phyloP scores from a whole-genome alignment of 2,329 filamentous ascomycete genomes.

The Pestalotiopsis sp. region DNA sequence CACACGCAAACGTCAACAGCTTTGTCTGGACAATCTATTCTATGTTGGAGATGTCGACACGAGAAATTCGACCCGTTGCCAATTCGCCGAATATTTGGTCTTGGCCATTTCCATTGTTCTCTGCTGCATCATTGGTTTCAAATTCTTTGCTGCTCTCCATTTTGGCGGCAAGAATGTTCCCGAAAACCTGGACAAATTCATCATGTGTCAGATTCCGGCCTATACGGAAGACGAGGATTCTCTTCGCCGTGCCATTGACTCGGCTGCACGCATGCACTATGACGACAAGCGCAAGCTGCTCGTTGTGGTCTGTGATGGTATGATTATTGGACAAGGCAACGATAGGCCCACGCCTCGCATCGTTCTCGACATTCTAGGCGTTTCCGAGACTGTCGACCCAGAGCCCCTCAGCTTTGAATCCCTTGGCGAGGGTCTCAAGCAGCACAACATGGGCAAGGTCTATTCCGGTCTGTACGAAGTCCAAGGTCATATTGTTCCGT shows the following conservation, averaged over 20 bases:
- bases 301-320: conserved; percentile 92
- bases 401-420: conserved; percentile 97
- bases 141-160: conserved; percentile 94
- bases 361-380: conserved; percentile 94
- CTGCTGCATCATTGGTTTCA: conserved; percentile 84
- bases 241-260: conserved; percentile 94
- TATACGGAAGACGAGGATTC: conserved; percentile 99
- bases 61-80: conserved; percentile 80
- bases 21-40: conserved; percentile 92
- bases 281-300: conserved; percentile 98
- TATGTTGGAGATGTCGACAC: conserved; percentile 93
- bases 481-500: conserved; percentile 96
- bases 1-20: conserved; percentile 69
- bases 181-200: conserved; percentile 96
- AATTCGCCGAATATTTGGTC: conserved; percentile 88
- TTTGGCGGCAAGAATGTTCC: conserved; percentile 90
- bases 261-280: conserved; percentile 91
- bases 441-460: conserved; percentile 99
- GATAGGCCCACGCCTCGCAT: conserved; percentile 94
- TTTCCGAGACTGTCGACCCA: conserved; percentile 90
- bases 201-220: conserved; percentile 96
- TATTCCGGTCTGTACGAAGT: conserved; percentile 98
- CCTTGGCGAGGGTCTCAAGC: conserved; percentile 91
- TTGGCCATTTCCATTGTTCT: conserved; percentile 82
- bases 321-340: conserved; percentile 99